These are phyloP conservation scores for Puccinellia tenuiflora DNA, from an alignment of 176 grass and related monocot genomes.

Conservation along the genomic window DNA sequence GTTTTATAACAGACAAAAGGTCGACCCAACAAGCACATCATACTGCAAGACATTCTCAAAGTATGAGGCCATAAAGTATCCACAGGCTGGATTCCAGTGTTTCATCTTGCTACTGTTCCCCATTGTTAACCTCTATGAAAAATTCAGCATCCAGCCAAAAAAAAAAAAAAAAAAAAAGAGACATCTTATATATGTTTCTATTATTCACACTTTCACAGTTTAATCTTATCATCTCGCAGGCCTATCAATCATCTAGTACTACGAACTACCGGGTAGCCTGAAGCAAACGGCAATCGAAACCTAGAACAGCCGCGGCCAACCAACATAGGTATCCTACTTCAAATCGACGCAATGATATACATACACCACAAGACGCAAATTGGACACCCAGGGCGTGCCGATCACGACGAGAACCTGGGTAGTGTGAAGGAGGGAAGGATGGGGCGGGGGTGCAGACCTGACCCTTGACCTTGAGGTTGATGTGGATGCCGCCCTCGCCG, in stretches of 20 bases:
- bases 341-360: too few relatives aligned
- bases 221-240: neutral
- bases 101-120: neutral
- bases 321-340: neutral
- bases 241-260: neutral
- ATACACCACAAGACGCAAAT: neutral
- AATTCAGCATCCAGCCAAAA: neutral
- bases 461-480: slow-evolving; percentile 90
- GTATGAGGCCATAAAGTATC: too few relatives aligned
- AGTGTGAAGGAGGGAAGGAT: neutral
- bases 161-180: too few relatives aligned
- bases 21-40: too few relatives aligned
- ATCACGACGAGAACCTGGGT: too few relatives aligned
- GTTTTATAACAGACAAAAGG: neutral
- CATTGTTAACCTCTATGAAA: neutral
- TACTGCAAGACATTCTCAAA: neutral
- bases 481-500: slow-evolving; percentile 47
- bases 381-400: neutral
- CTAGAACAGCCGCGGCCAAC: neutral
- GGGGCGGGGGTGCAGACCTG: slow-evolving; percentile 28
- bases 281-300: neutral
- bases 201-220: neutral
- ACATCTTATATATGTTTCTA: neutral
- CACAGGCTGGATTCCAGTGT: too few relatives aligned
- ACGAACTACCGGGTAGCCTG: neutral